These are phyloP conservation scores for Tagetes patula DNA, from an alignment of 129 eudicot species.

Conservation along the genomic window DNA sequence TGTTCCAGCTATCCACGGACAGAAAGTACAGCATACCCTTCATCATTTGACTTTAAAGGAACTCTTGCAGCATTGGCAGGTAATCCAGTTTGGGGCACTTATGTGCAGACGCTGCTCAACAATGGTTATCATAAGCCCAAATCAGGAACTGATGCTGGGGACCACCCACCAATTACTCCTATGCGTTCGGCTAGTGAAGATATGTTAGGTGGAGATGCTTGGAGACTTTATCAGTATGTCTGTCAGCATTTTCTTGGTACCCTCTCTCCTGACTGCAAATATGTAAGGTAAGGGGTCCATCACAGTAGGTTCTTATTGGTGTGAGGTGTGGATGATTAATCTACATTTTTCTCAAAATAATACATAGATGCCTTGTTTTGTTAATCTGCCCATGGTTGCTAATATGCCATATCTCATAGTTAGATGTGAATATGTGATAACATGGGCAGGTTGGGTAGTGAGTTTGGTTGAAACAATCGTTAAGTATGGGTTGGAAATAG, in stretches of 20 bases:
- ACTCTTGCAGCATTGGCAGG: conserved; percentile 61
- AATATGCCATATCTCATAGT: not conserved
- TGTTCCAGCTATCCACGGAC: conserved; percentile 87
- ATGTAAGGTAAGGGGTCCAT: conserved; percentile 48
- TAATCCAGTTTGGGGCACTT: conserved; percentile 67
- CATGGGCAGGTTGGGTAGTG: not conserved
- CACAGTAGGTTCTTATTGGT: conserved; percentile 9
- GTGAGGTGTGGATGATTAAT: conserved; percentile 3
- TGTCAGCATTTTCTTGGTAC: conserved; percentile 92
- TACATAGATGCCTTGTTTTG: not conserved
- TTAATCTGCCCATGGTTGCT: not conserved
- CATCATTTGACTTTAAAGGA: conserved; percentile 84
- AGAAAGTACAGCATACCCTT: conserved; percentile 95
- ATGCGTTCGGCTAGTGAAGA: conserved; percentile 88
- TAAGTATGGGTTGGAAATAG: not conserved
- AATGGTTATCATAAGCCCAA: conserved; percentile 68
- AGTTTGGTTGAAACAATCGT: not conserved
- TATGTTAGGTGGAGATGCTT: conserved; percentile 77
- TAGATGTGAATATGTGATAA: not conserved
- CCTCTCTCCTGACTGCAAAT: conserved; percentile 82
- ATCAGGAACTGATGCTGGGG: conserved; percentile 87
- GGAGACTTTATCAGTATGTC: conserved; percentile 90
- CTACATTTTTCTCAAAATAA: not conserved
- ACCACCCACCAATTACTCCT: conserved; percentile 96
- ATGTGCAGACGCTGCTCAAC: conserved; percentile 53